These are phyloP conservation scores for Agrostemma githago DNA, from an alignment of 148 eudicot genomes.

Conservation along the genomic window DNA sequence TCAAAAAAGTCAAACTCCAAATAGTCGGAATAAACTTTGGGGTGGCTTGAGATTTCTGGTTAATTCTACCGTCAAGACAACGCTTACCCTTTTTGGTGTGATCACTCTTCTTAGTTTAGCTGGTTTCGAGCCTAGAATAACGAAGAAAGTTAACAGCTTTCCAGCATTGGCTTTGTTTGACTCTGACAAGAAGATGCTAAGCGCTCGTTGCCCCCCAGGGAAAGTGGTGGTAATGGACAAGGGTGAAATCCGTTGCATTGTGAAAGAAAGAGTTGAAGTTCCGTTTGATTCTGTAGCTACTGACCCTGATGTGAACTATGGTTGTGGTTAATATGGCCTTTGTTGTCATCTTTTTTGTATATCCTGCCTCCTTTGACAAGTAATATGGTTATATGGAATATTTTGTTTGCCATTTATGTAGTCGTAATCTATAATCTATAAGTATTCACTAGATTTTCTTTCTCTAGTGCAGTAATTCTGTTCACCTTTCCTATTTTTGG, in stretches of 20 bases:
- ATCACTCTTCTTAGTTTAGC: slow-evolving; percentile 66
- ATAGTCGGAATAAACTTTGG: slow-evolving; percentile 31
- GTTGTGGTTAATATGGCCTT: slow-evolving; percentile 61
- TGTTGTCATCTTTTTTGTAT: slow-evolving; percentile 25
- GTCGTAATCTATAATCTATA: not conserved
- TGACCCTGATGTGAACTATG: slow-evolving; percentile 76
- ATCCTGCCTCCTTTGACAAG: slow-evolving; percentile 25
- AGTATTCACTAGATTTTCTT: slow-evolving; percentile 2
- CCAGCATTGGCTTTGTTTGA: slow-evolving; percentile 33
- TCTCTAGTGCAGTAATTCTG: not conserved
- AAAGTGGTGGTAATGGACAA: slow-evolving; percentile 63
- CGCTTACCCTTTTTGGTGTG: slow-evolving; percentile 66
- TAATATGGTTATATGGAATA: slow-evolving; percentile 16
- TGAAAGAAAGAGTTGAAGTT: slow-evolving; percentile 92
- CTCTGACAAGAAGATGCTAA: slow-evolving; percentile 25
- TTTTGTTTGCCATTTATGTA: not conserved
- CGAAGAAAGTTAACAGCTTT: slow-evolving; percentile 40
- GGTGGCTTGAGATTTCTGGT: slow-evolving; percentile 49
- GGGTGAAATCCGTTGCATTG: slow-evolving; percentile 70
- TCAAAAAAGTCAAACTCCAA: slow-evolving; percentile 24
- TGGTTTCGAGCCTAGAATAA: slow-evolving; percentile 67
- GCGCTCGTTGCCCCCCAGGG: slow-evolving; percentile 60
- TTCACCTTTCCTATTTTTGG: not conserved
- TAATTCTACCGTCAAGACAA: slow-evolving; percentile 58
- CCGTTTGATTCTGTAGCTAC: slow-evolving; percentile 57